These are phyloP conservation scores for Huntiella abstrusa DNA, from an alignment of 2,329 filamentous ascomycete species.

Conservation along the genomic window DNA sequence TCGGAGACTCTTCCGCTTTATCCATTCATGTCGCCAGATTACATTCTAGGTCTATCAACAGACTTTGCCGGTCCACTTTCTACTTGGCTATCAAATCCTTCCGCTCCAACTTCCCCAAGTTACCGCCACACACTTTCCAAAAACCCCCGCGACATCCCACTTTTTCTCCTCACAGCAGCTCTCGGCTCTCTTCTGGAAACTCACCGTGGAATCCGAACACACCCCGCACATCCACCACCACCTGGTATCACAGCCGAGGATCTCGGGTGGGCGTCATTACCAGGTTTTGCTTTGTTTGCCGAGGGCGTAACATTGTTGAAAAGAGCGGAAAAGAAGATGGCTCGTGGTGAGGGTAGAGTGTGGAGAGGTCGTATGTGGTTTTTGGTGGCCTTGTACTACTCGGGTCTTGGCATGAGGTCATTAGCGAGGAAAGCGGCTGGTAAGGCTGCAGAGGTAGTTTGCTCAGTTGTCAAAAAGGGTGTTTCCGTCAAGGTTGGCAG, in stretches of 20 bases:
- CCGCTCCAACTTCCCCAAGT: no score
- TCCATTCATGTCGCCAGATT: constrained; percentile 3
- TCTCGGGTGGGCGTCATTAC: constrained; percentile 2
- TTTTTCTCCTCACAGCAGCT: constrained; percentile 1
- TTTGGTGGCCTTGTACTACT: constrained; percentile 3
- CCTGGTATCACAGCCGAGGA: not conserved
- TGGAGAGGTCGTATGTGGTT: constrained; percentile 6
- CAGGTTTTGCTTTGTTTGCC: constrained; percentile 2
- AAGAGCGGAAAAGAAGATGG: constrained; percentile 1
- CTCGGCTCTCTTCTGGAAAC: constrained; percentile 6
- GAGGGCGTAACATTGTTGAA: constrained; percentile 1
- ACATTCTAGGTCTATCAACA: constrained; percentile 1
- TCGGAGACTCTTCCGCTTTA: constrained; percentile 1
- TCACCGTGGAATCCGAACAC: not conserved
- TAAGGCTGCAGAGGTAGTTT: not conserved
- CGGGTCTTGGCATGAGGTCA: not conserved
- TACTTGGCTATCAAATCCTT: no score
- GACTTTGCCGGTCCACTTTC: no score
- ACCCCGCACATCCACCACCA: no score
- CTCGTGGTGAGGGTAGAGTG: not conserved
- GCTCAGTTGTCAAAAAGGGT: not conserved
- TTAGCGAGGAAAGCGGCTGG: not conserved
- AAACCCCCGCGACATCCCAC: constrained; percentile 1
- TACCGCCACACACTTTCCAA: not conserved
- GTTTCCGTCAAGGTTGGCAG: not conserved